Evolutionary conservation across 306 rosid species (phyloP).

Genomic region (Oemleria cerasiformis): DNA sequence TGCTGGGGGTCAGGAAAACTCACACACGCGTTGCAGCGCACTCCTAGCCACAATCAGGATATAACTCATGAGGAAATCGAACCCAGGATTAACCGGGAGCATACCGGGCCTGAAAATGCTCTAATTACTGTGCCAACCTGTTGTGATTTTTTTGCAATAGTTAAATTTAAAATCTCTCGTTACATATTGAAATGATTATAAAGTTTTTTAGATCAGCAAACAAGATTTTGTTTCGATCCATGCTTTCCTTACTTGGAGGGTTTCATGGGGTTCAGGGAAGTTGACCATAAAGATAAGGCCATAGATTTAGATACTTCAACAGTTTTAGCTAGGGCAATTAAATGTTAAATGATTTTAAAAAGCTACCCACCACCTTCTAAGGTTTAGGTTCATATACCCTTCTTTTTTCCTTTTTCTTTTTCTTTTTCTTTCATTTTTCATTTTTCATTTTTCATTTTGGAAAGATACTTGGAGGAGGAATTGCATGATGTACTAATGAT

Average conservation of each 20-base stretch:
- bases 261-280: neutral
- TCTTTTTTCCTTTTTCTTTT: neutral
- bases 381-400: slow-evolving; percentile 9
- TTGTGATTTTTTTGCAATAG: too few species aligned
- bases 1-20: too few species aligned
- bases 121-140: too few species aligned
- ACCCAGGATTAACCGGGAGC: too few species aligned
- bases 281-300: slow-evolving; percentile 11
- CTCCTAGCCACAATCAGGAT: too few species aligned
- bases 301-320: slow-evolving; percentile 27
- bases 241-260: slow-evolving; percentile 7
- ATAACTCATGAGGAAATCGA: too few species aligned
- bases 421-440: neutral
- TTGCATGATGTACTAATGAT: slow-evolving; percentile 32
- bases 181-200: too few species aligned
- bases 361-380: slow-evolving; percentile 23
- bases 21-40: too few species aligned
- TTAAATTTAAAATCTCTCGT: too few species aligned
- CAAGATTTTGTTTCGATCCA: neutral
- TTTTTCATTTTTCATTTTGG: slow-evolving; percentile 16
- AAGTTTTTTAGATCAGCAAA: too few species aligned
- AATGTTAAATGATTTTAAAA: slow-evolving; percentile 30
- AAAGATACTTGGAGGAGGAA: slow-evolving; percentile 24
- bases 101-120: too few species aligned
- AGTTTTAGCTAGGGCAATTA: slow-evolving; percentile 29